Evolutionary conservation across 177 flowering plant genomes (phyloP), one percentile per base, ranked within the genome.

Genomic region (Telopea speciosissima): DNA sequence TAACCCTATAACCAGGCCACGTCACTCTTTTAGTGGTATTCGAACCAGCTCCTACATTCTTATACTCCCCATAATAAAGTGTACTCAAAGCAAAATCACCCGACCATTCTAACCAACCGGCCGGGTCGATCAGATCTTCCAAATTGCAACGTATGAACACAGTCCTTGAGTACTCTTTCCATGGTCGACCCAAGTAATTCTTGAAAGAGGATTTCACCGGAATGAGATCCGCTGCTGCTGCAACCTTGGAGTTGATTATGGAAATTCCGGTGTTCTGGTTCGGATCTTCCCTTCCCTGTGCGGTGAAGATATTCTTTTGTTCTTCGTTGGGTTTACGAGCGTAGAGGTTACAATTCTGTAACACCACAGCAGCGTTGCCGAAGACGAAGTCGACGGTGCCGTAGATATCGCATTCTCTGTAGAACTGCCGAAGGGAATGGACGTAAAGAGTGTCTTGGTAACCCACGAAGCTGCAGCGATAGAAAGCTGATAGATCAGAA

Each of bases 371-470:
- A 0, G 90, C 88, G 72, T 88, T 86, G 52, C 95, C 95, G 65
- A 90, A 90, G 22, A 90, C 79, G 89, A 90, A 90, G 70, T 88
- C 92, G 25, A 90, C 73, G 1, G 92, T 90, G 49, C 95, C 95
- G 61, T 83, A 87, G 10, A 90, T 44, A 78, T 85, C 89, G 28
- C 90, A 90, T 0, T 88, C 88, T 10, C 89, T 83, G 74, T 83
- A 88, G 79, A 87, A 90, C 71, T 90, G 95, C 2, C 90, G 84
- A 19, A 82, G 82, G 74, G 92, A 82, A 70, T 68, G 86, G 72
- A 77, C 88, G 74, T 88, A 88, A 67, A 88, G 85, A 0, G 92
- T 88, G 87, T 89, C 93, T 73, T 87, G 93, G 80, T 89, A 87
- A 64, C 77, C 93, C 0, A 84, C 77, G 76, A 89, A 87, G 80